phyloP scores from a whole-genome alignment of 768 basidiomycete genomes.

The Panus rudis region DNA sequence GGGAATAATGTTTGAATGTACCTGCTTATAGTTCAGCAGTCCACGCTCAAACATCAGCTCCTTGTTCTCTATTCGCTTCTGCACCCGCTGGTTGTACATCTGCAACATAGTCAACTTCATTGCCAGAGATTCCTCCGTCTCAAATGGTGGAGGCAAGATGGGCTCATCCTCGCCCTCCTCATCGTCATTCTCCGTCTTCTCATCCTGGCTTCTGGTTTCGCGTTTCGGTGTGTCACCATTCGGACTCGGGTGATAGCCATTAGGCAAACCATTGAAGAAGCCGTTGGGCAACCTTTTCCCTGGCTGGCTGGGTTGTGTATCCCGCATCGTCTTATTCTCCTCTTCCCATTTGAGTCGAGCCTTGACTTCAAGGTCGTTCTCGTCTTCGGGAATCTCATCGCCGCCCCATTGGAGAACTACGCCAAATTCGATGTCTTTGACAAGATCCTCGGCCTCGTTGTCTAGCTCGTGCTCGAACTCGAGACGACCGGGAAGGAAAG shows the following conservation, averaged over 20 bases:
- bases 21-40: constrained; percentile 91
- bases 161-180: constrained; percentile 57
- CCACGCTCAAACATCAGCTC: constrained; percentile 88
- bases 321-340: constrained; percentile 26
- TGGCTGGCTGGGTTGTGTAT: constrained; percentile 8
- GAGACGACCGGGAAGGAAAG: constrained; percentile 92
- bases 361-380: constrained; percentile 67
- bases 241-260: constrained; percentile 15
- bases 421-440: constrained; percentile 95
- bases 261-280: constrained; percentile 26
- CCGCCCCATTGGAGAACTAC: constrained; percentile 83
- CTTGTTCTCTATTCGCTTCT: constrained; percentile 80
- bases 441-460: constrained; percentile 92
- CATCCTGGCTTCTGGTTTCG: constrained; percentile 19
- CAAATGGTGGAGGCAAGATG: constrained; percentile 68
- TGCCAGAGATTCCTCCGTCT: constrained; percentile 74
- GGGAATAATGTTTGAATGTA: constrained; percentile 25
- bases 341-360: constrained; percentile 37
- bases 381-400: constrained; percentile 71
- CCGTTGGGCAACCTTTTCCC: constrained; percentile 26
- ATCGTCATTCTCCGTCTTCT: constrained; percentile 46
- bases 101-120: constrained; percentile 88
- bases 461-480: constrained; percentile 98
- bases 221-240: constrained; percentile 31
- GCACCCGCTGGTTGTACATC: constrained; percentile 85